Conservation (phyloP, 495 filamentous ascomycete genomes). For the Xylaria intraflava region DNA sequence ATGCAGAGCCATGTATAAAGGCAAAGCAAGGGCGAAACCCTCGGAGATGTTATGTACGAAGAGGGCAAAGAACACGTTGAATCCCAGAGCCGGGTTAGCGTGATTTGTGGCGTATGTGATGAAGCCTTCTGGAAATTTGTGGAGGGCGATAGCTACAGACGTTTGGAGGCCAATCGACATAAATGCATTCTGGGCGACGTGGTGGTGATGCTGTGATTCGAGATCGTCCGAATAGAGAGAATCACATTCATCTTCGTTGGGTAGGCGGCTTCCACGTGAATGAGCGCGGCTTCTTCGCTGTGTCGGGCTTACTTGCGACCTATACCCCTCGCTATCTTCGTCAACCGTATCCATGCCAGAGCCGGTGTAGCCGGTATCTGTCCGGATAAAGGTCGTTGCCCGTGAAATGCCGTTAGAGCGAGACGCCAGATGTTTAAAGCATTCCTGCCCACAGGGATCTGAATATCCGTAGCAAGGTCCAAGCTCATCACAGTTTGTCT, state of each 20-base stretch:
- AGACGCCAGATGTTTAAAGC: slow-evolving; percentile 51
- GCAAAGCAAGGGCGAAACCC: slow-evolving; percentile 89
- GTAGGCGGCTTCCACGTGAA: slow-evolving; percentile 23
- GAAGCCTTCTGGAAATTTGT: slow-evolving; percentile 97
- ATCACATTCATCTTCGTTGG: slow-evolving; percentile 24
- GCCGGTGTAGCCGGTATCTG: slow-evolving; percentile 14
- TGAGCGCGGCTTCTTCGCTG: slow-evolving; percentile 22
- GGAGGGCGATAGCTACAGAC: slow-evolving; percentile 85
- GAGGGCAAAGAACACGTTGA: slow-evolving; percentile 88
- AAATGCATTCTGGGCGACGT: slow-evolving; percentile 93
- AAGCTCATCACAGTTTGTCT: slow-evolving; percentile 61
- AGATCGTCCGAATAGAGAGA: slow-evolving; percentile 29
- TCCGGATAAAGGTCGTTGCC: slow-evolving; percentile 21
- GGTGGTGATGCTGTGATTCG: slow-evolving; percentile 74
- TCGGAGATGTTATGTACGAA: slow-evolving; percentile 98
- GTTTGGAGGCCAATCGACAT: slow-evolving; percentile 90
- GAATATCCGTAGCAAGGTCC: slow-evolving; percentile 80
- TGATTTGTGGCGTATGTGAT: slow-evolving; percentile 99
- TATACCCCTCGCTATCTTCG: slow-evolving; percentile 19
- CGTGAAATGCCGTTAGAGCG: slow-evolving; percentile 22
- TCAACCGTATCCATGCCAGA: slow-evolving; percentile 16
- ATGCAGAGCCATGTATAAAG: slow-evolving; percentile 78
- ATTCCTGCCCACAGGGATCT: slow-evolving; percentile 79
- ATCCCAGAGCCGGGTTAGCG: slow-evolving; percentile 77
- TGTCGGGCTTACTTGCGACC: slow-evolving; percentile 20